phyloP scores from a whole-genome alignment of 179 eudicot species.

The Carnegiea gigantea region DNA sequence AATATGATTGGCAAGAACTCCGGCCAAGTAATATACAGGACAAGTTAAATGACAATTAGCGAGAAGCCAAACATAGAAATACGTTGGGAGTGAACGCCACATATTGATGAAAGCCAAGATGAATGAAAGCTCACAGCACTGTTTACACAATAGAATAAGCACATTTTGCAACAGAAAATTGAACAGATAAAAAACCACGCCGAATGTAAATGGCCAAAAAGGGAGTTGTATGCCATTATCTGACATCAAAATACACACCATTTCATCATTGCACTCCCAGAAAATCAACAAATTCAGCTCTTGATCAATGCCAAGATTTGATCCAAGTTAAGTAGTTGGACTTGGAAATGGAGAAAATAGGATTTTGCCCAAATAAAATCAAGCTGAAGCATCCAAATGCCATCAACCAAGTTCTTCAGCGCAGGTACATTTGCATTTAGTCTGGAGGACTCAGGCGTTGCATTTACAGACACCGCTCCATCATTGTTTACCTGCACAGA shows the following conservation, averaged over 20 bases:
- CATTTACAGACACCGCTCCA: not conserved
- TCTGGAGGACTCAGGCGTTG: not conserved
- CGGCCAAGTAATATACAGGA: too few species aligned
- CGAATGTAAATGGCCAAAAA: not conserved
- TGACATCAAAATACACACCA: not conserved
- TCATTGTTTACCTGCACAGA: conserved; percentile 7
- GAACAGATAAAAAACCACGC: not conserved
- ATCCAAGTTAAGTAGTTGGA: not conserved
- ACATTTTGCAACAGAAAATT: not conserved
- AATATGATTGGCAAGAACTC: too few species aligned
- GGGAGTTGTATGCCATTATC: not conserved
- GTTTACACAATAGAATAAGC: not conserved
- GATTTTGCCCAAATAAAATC: not conserved
- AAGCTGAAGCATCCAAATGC: not conserved
- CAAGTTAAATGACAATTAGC: too few species aligned
- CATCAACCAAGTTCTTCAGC: not conserved
- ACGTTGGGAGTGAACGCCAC: not conserved
- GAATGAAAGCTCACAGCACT: not conserved
- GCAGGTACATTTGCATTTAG: not conserved
- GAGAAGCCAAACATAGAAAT: too few species aligned
- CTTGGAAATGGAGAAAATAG: not conserved
- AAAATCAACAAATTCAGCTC: conserved; percentile 1
- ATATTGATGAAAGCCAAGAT: not conserved
- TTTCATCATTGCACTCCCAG: not conserved
- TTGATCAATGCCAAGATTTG: not conserved